Evolutionary conservation across 345 rosid genomes (phyloP), one percentile per base, ranked within the genome.

Genomic region (Boechera stricta): DNA sequence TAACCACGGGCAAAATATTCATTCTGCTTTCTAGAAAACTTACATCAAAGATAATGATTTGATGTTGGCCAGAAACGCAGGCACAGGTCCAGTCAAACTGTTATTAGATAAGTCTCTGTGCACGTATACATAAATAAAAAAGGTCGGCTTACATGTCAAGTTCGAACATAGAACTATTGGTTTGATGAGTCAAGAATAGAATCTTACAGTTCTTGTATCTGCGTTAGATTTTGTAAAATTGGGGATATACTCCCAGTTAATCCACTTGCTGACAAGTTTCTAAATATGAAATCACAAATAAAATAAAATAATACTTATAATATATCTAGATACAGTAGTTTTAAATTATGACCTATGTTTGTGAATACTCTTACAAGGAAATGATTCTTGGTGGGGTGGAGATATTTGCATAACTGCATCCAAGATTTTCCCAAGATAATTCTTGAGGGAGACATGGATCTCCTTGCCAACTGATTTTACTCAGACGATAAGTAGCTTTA

Each of bases 71-170:
- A 87, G 79, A 70, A 84, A 86, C 0, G 59, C 21, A 3, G 88
- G 89, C 65, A 86, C 81, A 6, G 54, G 13, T 63, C 91, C 87
- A 5, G 73, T 69, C 72, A 87, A 79, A 41, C 12, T 81, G 47
- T 85, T 84, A 64, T 79, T 80, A 4, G 86, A 85, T 18, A 85
- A 72, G 74, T 87, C 90, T 49, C 88, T 85, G 9, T 0, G 28
- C 11, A 10, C 5, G 0, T 36, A 81, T 6, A n/a, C 10, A 48
- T 48, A 48, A n/a, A 48, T 3, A n/a, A 0, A 16, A 6, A 48
- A 2, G 10, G 53, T 48, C 0, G 4, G 24, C 53, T 12, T 48
- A 48, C 24, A 48, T 48, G 24, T 7, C 21, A n/a, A 1, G 21
- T 48, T 0, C 24, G 53, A 48, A n/a, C 24, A 48, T n/a, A 48